Evolutionary conservation across 192 early-diverging fungal genomes (phyloP), one percentile per base, ranked within the genome.

Genomic region (Lobosporangium transversale): DNA sequence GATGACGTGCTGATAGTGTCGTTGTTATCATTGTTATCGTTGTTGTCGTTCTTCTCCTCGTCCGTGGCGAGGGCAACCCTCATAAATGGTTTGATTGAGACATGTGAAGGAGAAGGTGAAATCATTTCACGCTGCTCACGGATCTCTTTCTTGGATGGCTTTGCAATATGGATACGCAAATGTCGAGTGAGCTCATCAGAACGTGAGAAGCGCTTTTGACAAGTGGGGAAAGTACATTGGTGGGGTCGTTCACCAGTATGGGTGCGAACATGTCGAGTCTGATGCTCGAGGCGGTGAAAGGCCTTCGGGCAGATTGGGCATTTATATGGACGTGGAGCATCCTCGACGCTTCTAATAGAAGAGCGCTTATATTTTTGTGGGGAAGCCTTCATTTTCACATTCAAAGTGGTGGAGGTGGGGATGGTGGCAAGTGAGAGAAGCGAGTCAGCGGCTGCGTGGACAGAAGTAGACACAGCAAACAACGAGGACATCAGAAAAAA

Each of bases 221-320:
- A 97, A 27, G 83, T 81, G 9, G 57, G 24, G 21, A 90, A 83
- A 0, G 84, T 81, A 75, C 96, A 97, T 36, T 81, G 82, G 69
- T 92, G 95, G 20, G 96, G 96, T 61, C 91, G 93, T 60, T 89
- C 89, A 32, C 93, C 92, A 7, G 94, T 95, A 70, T 97, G 96
- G 15, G 93, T 92, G 53, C 94, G 89, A 56, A 91, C 84, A 63
- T 97, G 94, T 49, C 94, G 92, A 36, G 88, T 89, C 57, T 95
- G 87, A 66, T 96, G 94, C 73, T 95, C 93, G 21, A 90, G 81
- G 21, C 95, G 89, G 60, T 90, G 88, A 79, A 96, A 96, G 45
- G 85, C 78, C 32, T 88, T 87, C 32, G 80, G 82, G 58, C 91
- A 94, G 74, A 85, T 82, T 43, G 86, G 79, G 60, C 82, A 86